These are phyloP conservation scores for Saussurea involucrata DNA, from an alignment of 129 eudicot genomes.

Conservation along the genomic window DNA sequence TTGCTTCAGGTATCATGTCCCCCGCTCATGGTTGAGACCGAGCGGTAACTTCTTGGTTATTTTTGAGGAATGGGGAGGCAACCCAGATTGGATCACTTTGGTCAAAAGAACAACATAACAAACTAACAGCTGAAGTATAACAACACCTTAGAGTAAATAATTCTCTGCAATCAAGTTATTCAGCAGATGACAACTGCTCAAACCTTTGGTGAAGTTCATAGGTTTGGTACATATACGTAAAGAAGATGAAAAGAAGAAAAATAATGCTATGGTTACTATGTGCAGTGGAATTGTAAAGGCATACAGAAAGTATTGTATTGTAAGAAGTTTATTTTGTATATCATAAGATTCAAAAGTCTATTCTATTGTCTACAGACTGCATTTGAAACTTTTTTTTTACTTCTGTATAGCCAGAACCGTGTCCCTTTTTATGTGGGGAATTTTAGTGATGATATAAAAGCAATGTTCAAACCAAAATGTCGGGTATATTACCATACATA, in stretches of 20 bases:
- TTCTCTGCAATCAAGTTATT: background rate
- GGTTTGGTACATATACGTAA: conserved; percentile 21
- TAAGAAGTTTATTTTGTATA: conserved; percentile 10
- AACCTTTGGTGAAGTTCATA: conserved; percentile 10
- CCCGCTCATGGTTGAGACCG: conserved; percentile 76
- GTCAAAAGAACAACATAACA: conserved; percentile 43
- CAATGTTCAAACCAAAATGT: background rate
- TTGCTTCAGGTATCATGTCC: conserved; percentile 79
- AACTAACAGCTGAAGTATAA: background rate
- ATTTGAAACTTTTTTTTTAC: background rate
- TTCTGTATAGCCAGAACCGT: background rate
- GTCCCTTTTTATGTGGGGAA: background rate
- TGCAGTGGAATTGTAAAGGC: conserved; percentile 38
- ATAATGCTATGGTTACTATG: conserved; percentile 32
- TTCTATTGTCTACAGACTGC: background rate
- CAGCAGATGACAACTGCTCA: background rate
- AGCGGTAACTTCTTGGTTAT: conserved; percentile 63
- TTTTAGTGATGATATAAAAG: background rate
- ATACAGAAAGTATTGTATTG: conserved; percentile 17
- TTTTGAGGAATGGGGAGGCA: conserved; percentile 87
- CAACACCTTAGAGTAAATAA: background rate
- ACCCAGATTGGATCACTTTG: conserved; percentile 61
- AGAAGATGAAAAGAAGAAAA: conserved; percentile 16
- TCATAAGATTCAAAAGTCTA: conserved; percentile 5
- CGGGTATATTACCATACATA: background rate